Evolutionary conservation across 2,329 filamentous ascomycete species (phyloP), one percentile per base, ranked within the genome.

Genomic region (Fusarium falciforme): DNA sequence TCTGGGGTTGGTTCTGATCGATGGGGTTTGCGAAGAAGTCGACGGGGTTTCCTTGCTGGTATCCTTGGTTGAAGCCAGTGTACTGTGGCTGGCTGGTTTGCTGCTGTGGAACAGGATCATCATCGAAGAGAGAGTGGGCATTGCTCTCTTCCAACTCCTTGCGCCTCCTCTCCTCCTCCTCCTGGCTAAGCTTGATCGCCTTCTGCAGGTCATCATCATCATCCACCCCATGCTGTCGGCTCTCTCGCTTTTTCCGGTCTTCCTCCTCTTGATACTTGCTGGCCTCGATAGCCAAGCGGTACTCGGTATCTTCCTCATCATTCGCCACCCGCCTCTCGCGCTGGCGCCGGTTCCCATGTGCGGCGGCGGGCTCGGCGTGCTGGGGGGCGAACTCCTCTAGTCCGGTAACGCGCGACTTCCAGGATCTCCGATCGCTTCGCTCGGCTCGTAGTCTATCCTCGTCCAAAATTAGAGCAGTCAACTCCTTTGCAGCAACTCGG

Each of bases 1-100:
- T 93, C 82, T 98, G 95, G 52, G 90, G 89, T 82, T 95, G 92
- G 77, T 85, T 90, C 63, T 81, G 92, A 67, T 96, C 94, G 79
- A 98, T 93, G 14, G 95, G 94, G 82, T 99, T 99, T 68, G 96
- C 96, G 78, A 97, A 96, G 91, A 97, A 98, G 84, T 99, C 96
- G 20, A 99, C 96, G 14, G 94, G 94, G 66, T 93, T 93, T 81
- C 98, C 96, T 84, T 99, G 96, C 85, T 98, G 95, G 80, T 99
- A 99, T 55, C 96, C 96, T 84, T 98, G 95, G 83, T 98, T 98
- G 86, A 94, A 95, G 38, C 95, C 96, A 16, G 95, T 98, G 44
- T 90, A 91, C 83, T 95, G 94, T 38, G 93, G 89, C 77, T 94
- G 93, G 54, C 78, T 73, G 4, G 80, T 77, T 79, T 92, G 90